These are phyloP conservation scores for Apiotrichum brassicae DNA, from an alignment of 1,284 basidiomycete species.

Conservation along the genomic window DNA sequence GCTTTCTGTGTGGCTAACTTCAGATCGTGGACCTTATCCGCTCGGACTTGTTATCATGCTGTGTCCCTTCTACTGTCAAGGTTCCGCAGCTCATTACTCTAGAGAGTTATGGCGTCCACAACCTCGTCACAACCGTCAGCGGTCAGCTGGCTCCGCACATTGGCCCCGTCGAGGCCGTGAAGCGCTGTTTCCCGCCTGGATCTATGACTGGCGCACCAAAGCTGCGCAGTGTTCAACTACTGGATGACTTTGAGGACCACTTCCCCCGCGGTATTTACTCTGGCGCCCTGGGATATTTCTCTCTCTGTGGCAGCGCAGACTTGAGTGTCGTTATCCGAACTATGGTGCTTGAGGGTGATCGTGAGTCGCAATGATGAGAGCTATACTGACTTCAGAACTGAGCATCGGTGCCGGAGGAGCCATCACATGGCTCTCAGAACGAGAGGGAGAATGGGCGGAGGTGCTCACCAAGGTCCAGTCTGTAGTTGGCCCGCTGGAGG, in stretches of 20 bases:
- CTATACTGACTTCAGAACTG: conserved; percentile 4
- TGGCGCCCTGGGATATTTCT: conserved; percentile 90
- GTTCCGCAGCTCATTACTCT: conserved; percentile 82
- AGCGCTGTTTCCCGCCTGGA: conserved; percentile 78
- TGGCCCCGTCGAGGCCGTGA: conserved; percentile 64
- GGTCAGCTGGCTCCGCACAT: conserved; percentile 53
- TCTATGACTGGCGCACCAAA: conserved; percentile 99
- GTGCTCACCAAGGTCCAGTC: conserved; percentile 70
- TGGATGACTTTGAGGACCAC: conserved; percentile 69
- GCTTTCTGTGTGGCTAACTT: conserved; percentile 6
- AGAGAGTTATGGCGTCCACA: conserved; percentile 94
- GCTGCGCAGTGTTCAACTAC: conserved; percentile 82
- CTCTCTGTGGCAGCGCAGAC: conserved; percentile 79
- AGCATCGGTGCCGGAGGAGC: conserved; percentile 84
- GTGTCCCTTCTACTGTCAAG: conserved; percentile 60
- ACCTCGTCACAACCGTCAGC: conserved; percentile 89
- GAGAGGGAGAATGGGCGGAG: conserved; percentile 87
- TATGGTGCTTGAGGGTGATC: conserved; percentile 66
- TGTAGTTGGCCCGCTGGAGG: conserved; percentile 37
- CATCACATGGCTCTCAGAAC: conserved; percentile 86
- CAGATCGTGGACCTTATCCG: conserved; percentile 90
- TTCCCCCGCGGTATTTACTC: conserved; percentile 74
- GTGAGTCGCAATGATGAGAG: conserved; percentile 18
- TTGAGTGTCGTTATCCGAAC: conserved; percentile 96
- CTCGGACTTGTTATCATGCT: conserved; percentile 77